Conservation (phyloP, 2,329 filamentous ascomycete genomes). For the Phyllosticta citrichinensis region DNA sequence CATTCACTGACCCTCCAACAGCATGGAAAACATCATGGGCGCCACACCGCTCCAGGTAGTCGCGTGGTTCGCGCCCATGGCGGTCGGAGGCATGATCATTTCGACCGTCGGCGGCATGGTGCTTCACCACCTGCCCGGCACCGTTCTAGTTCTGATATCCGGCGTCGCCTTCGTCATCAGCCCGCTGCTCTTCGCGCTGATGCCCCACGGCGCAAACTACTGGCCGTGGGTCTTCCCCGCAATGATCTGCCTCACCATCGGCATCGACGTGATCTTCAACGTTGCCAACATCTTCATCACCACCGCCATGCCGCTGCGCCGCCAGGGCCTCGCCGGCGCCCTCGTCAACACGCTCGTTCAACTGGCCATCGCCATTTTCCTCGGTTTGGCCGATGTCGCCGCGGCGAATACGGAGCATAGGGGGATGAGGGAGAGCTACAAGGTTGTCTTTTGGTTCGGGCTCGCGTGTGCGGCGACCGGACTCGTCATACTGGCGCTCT, state of each 20-base stretch:
- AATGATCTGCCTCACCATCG: constrained; percentile 60
- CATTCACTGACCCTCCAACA: constrained; percentile 17
- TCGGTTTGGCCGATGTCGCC: constrained; percentile 59
- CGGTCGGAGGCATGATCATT: constrained; percentile 57
- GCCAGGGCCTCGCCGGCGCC: constrained; percentile 63
- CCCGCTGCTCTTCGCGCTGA: constrained; percentile 53
- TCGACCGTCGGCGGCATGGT: constrained; percentile 53
- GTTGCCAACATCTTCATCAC: constrained; percentile 67
- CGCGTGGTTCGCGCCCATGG: constrained; percentile 58
- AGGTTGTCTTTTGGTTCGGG: constrained; percentile 58
- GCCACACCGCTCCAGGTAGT: constrained; percentile 53
- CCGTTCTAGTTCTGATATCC: constrained; percentile 52
- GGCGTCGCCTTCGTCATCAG: constrained; percentile 49
- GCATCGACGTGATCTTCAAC: constrained; percentile 67
- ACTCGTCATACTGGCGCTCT: constrained; percentile 7
- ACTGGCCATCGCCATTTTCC: constrained; percentile 60
- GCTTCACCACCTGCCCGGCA: constrained; percentile 56
- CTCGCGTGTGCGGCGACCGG: constrained; percentile 28
- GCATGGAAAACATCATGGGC: constrained; percentile 51
- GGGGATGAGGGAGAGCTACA: constrained; percentile 46
- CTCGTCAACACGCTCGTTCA: constrained; percentile 62
- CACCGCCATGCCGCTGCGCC: constrained; percentile 53
- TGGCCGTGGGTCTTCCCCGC: constrained; percentile 67
- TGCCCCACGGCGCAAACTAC: constrained; percentile 48
- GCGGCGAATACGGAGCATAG: constrained; percentile 37